Evolutionary conservation across 192 early-diverging fungal genomes (phyloP), one percentile per base, ranked within the genome.

Genomic region (Backusella mclennaniae): DNA sequence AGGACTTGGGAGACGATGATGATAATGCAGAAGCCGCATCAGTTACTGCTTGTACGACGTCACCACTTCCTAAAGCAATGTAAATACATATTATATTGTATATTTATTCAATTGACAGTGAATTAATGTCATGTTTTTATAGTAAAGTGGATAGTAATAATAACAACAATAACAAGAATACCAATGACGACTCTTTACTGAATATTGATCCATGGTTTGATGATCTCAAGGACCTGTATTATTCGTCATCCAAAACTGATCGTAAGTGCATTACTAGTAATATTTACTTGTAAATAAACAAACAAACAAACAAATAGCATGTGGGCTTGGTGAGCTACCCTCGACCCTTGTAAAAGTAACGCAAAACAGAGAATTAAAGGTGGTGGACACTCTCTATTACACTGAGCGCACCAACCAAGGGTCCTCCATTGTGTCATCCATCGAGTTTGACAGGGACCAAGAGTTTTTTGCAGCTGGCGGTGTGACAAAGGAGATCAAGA

Each of bases 401-500:
- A 90, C 90, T 9, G 94, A 98, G 78, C 89, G 87, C 66, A 49
- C 46, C 46, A 89, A 80, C 17, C 84, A 84, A 0, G 85, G 82
- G 14, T 89, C 93, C 0, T 93, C 93, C 1, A 97, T 99, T 75
- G 94, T 99, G 3, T 94, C 93, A 0, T 92, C 95, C 41, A 95
- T 99, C 53, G 96, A 96, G 80, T 98, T 99, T 87, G 95, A 97
- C 83, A 85, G 91, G 49, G 96, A 99, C 77, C 93, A 96, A 71
- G 93, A 96, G 81, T 93, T 92, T 53, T 97, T 99, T 89, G 97
- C 96, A 0, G 93, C 93, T 0, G 97, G 94, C 41, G 97, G 97
- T 19, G 95, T 97, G 2, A 94, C 93, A 6, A 91, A 91, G 72
- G 95, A 95, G 73, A 96, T 98, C 86, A 97, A 97, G 80, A 91